These are phyloP conservation scores for Fusarium guadeloupense DNA, from an alignment of 2,329 filamentous ascomycete genomes.

Conservation along the genomic window DNA sequence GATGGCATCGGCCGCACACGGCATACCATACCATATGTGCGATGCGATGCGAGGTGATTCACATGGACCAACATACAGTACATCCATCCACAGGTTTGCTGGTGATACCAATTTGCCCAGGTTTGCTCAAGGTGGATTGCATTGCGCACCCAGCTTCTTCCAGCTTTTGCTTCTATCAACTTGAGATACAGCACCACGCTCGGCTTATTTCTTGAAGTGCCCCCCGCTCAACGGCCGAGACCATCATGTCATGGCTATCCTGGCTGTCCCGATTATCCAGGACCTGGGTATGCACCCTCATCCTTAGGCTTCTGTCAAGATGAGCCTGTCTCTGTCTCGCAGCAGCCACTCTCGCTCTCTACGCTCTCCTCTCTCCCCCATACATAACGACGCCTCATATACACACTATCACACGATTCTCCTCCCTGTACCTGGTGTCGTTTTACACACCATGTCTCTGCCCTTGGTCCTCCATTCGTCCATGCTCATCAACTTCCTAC, in stretches of 20 bases:
- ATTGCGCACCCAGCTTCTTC: neutral
- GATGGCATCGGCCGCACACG: conserved; percentile 16
- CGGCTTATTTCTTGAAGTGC: conserved; percentile 22
- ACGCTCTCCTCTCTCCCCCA: neutral
- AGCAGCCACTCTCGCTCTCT: neutral
- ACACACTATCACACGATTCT: conserved; percentile 23
- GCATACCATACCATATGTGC: neutral
- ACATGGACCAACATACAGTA: neutral
- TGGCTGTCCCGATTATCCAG: neutral
- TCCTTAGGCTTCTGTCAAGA: neutral
- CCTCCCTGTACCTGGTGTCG: conserved; percentile 31
- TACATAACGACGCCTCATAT: conserved; percentile 2
- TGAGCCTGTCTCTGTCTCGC: conserved; percentile 1
- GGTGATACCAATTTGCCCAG: neutral
- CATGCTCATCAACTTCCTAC: conserved; percentile 10
- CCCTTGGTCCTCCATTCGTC: conserved; percentile 32
- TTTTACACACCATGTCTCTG: conserved; percentile 46
- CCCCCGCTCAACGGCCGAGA: conserved; percentile 7
- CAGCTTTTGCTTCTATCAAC: neutral
- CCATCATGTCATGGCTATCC: conserved; percentile 5
- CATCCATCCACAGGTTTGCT: neutral
- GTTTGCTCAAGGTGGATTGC: neutral
- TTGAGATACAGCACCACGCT: conserved; percentile 12
- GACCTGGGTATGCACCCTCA: neutral
- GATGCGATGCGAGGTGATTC: no score